Evolutionary conservation across 1,284 basidiomycete species (phyloP), one percentile per base, ranked within the genome.

Genomic region (Austroboletus rostrupii): DNA sequence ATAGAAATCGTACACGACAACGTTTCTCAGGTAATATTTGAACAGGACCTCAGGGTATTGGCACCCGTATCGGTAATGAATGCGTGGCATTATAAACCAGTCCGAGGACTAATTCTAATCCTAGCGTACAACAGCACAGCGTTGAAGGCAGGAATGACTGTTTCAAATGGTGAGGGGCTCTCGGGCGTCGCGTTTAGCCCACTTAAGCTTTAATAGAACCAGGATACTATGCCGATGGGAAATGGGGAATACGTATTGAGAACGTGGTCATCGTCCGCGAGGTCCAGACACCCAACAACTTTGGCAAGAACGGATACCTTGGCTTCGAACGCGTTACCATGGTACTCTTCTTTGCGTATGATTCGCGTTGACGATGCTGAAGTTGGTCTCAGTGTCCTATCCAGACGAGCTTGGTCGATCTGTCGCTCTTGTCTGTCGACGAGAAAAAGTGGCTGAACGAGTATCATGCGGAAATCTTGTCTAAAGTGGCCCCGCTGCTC

Each of bases 221-320:
- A 0, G 96, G 93, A 3, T 99, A 92, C 69, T 97, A 97, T 68
- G 83, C 84, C 16, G 94, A 97, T 60, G 96, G 94, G 6, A 74
- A 80, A 52, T 99, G 88, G 65, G 96, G 96, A 3, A 92, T 98
- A 57, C 85, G 96, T 3, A 94, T 97, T 60, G 96, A 99, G 72
- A 93, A 84, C 65, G 78, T 96, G 38, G 82, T 94, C 16, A 74
- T 93, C 26, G 86, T 95, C 9, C 77, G 79, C 52, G 78, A 85
- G 35, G 84, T 72, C 7, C 68, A 85, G 52, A 94, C 92, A 1
- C 81, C 76, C 7, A 80, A 94, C 66, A 90, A 92, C 65, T 97
- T 95, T 67, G 92, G 91, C 5, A 87, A 87, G 58, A 89, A 86
- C 57, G 88, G 85, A 3, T 97, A 83, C 68, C 76, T 96, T 21